These are phyloP conservation scores for Albugo candida DNA, from an alignment of 352 stramenopile species.

Conservation along the genomic window DNA sequence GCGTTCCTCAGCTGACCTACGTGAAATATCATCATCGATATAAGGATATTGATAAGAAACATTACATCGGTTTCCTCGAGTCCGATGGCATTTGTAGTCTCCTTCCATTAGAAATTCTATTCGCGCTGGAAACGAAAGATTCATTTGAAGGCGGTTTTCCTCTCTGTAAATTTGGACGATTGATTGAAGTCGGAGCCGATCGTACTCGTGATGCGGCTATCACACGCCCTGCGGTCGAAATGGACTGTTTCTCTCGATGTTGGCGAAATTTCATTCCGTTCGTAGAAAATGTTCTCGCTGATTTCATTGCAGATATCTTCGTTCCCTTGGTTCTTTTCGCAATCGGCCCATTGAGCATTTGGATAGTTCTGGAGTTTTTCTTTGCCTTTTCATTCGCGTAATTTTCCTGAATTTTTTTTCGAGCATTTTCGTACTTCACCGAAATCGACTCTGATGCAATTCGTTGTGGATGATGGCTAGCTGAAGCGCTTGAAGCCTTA, in stretches of 20 bases:
- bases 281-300: constrained; percentile 12
- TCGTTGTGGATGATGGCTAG: background rate
- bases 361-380: constrained; percentile 44
- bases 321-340: constrained; percentile 24
- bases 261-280: too few species aligned
- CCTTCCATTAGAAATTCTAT: too few species aligned
- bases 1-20: too few species aligned
- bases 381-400: constrained; percentile 58
- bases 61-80: too few species aligned
- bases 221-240: too few species aligned
- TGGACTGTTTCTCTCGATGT: constrained; percentile 2
- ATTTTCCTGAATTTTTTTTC: constrained; percentile 49
- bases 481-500: background rate
- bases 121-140: too few species aligned
- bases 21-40: too few species aligned
- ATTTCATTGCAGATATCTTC: constrained; percentile 40
- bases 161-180: background rate
- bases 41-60: too few species aligned
- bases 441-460: constrained; percentile 11
- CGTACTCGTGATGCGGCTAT: background rate
- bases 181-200: constrained; percentile 1
- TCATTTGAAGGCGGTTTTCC: too few species aligned
- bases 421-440: constrained; percentile 38
- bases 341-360: constrained; percentile 43
- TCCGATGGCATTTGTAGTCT: too few species aligned